Evolutionary conservation across 352 stramenopile genomes (phyloP).

Genomic region (Globisporangium middletonii): DNA sequence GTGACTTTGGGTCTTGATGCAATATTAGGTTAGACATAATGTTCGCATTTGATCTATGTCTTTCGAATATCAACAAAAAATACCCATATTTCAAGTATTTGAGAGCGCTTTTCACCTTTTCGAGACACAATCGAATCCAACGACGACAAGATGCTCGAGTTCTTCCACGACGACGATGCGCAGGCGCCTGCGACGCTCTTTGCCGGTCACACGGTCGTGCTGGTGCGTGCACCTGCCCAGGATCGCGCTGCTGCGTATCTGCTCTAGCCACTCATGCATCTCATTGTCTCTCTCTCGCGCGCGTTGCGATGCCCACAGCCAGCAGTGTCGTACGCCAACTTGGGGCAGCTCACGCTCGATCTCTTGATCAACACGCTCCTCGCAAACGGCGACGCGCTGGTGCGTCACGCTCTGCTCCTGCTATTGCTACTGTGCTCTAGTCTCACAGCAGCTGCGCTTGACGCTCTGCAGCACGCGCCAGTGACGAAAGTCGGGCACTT

Average conservation of each 20-base stretch:
- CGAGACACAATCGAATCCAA: background rate
- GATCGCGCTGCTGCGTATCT: background rate
- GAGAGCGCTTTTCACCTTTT: no score
- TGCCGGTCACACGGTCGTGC: conserved; percentile 40
- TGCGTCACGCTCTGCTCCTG: conserved; percentile 13
- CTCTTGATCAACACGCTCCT: conserved; percentile 73
- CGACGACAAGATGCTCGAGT: conserved; percentile 8
- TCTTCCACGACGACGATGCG: background rate
- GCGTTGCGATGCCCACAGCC: conserved; percentile 33
- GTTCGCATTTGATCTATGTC: no score
- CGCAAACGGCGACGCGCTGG: conserved; percentile 33
- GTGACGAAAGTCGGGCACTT: conserved; percentile 51
- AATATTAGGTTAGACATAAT: no score
- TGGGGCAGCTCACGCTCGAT: conserved; percentile 76
- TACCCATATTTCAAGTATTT: no score
- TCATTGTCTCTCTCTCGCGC: conserved; percentile 1
- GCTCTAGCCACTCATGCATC: background rate
- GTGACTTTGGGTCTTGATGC: no score
- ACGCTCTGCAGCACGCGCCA: conserved; percentile 21
- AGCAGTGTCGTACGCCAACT: conserved; percentile 72
- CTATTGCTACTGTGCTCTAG: background rate
- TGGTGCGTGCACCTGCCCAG: conserved; percentile 25
- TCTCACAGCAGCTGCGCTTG: background rate
- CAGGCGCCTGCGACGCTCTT: conserved; percentile 25
- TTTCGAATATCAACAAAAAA: no score